phyloP scores from a whole-genome alignment of 148 eudicot genomes.

The Oxyria digyna region DNA sequence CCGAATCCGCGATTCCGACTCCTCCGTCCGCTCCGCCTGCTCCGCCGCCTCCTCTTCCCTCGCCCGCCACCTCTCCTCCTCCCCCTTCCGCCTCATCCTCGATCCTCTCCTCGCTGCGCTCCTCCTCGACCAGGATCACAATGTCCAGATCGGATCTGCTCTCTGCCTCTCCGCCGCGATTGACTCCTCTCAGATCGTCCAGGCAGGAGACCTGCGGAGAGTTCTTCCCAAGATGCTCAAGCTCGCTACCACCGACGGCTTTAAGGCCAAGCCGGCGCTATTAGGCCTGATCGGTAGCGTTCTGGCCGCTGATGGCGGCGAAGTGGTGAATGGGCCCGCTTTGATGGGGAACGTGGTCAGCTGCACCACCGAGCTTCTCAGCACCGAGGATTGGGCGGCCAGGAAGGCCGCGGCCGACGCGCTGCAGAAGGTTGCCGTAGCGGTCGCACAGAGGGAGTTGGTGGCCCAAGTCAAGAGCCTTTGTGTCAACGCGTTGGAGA shows the following conservation, averaged over 20 bases:
- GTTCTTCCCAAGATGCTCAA: slow-evolving; percentile 31
- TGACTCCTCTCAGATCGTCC: slow-evolving; percentile 23
- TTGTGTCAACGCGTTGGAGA: slow-evolving; percentile 40
- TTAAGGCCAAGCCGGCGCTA: slow-evolving; percentile 42
- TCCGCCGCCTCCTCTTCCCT: slow-evolving; percentile 8
- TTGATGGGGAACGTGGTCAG: slow-evolving; percentile 28
- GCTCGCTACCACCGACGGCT: slow-evolving; percentile 28
- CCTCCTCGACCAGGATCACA: slow-evolving; percentile 33
- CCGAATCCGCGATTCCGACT: slow-evolving; percentile 46
- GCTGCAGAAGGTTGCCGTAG: slow-evolving; percentile 25
- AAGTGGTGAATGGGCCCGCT: slow-evolving; percentile 15
- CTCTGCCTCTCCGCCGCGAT: slow-evolving; percentile 39
- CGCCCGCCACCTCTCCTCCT: slow-evolving; percentile 11
- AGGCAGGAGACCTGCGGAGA: slow-evolving; percentile 19
- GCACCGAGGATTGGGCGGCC: slow-evolving; percentile 57
- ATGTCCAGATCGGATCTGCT: slow-evolving; percentile 43
- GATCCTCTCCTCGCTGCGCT: slow-evolving; percentile 26
- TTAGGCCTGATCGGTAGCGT: slow-evolving; percentile 40
- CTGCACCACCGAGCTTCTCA: slow-evolving; percentile 32
- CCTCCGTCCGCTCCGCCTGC: slow-evolving; percentile 25
- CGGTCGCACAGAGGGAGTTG: slow-evolving; percentile 16
- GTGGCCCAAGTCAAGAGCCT: slow-evolving; percentile 21
- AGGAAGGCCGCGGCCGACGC: slow-evolving; percentile 63
- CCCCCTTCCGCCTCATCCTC: slow-evolving; percentile 17
- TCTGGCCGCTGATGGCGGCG: slow-evolving; percentile 28